These are phyloP conservation scores for Dryas integrifolia DNA, from an alignment of 331 rosid genomes.

Conservation along the genomic window DNA sequence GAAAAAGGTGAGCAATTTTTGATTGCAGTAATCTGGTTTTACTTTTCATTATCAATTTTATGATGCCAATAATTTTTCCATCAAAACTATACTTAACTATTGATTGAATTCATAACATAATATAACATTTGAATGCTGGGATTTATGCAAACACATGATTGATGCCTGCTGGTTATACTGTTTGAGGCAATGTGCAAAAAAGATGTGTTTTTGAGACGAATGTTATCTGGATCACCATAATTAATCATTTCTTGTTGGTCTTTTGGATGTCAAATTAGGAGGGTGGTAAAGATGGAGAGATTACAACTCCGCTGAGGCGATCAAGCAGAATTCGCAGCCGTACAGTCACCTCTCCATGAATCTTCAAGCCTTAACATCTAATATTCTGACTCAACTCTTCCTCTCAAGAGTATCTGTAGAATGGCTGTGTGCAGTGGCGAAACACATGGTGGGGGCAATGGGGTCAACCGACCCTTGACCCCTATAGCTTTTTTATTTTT, in stretches of 20 bases:
- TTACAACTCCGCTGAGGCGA: constrained; percentile 39
- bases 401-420: constrained; percentile 24
- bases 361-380: not conserved
- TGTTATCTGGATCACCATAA: not conserved
- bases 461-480: too few relatives aligned
- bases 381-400: constrained; percentile 9
- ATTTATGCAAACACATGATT: not conserved
- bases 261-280: constrained; percentile 13
- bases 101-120: not conserved
- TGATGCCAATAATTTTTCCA: too few relatives aligned
- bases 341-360: constrained; percentile 30
- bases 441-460: too few relatives aligned
- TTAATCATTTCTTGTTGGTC: not conserved
- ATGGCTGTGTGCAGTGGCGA: not conserved
- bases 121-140: not conserved
- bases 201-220: too few relatives aligned
- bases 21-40: not conserved
- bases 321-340: constrained; percentile 42
- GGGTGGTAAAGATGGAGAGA: constrained; percentile 24
- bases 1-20: constrained; percentile 24
- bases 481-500: too few relatives aligned
- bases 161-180: not conserved
- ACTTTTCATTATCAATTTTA: not conserved
- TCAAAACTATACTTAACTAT: too few relatives aligned
- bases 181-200: too few relatives aligned